Conservation (phyloP, 2,329 filamentous ascomycete genomes). For the Exophiala sp. region DNA sequence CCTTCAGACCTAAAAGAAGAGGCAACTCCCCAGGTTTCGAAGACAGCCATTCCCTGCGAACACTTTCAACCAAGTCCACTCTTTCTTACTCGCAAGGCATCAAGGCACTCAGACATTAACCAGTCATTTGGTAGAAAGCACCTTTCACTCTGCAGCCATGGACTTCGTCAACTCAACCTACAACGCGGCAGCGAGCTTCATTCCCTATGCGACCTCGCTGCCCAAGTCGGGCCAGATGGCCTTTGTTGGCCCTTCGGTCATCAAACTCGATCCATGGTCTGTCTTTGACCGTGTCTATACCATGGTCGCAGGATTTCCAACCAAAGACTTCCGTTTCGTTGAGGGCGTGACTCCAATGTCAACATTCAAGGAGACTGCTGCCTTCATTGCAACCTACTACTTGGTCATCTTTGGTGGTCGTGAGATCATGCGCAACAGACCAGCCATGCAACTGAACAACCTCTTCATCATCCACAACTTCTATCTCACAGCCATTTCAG, state of each 20-base stretch:
- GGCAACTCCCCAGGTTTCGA: neutral
- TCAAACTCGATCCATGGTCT: constrained; percentile 63
- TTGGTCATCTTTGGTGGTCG: constrained; percentile 82
- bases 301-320: constrained; percentile 67
- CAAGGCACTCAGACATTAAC: neutral
- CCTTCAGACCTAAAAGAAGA: too few species aligned
- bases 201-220: constrained; percentile 3
- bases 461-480: constrained; percentile 97
- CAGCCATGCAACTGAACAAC: constrained; percentile 59
- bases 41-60: neutral
- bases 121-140: neutral
- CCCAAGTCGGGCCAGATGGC: neutral
- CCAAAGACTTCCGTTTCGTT: constrained; percentile 75
- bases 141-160: constrained; percentile 3
- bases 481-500: constrained; percentile 82
- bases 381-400: constrained; percentile 80
- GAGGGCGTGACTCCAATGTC: constrained; percentile 78
- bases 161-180: constrained; percentile 19
- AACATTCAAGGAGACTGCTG: constrained; percentile 71
- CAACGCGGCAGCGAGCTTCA: constrained; percentile 8
- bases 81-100: too few species aligned
- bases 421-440: constrained; percentile 71
- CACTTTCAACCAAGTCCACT: too few species aligned
- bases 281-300: constrained; percentile 80
- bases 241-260: neutral